phyloP scores from a whole-genome alignment of 148 eudicot species.

The Vaccinium myrtillus region DNA sequence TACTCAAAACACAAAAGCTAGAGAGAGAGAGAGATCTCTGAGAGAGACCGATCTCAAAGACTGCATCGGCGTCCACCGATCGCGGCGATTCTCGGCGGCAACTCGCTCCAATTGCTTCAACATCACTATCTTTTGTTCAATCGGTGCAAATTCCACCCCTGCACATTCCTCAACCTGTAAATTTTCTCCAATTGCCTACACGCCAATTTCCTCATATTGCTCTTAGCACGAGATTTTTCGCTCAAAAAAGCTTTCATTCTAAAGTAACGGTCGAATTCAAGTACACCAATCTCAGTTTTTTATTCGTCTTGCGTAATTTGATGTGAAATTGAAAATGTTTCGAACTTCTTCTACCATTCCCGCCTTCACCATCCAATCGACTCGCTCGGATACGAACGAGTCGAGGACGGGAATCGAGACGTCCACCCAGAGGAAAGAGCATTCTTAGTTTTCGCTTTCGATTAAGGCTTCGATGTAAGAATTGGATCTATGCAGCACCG shows the following conservation, averaged over 20 bases:
- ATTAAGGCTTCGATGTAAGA: constrained; percentile 56
- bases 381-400: constrained; percentile 46
- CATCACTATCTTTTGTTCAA: constrained; percentile 24
- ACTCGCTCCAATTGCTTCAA: too few species aligned
- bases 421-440: constrained; percentile 80
- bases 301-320: constrained; percentile 55
- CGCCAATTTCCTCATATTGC: constrained; percentile 47
- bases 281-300: constrained; percentile 64
- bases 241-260: constrained; percentile 24
- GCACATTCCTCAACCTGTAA: constrained; percentile 30
- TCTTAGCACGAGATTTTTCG: constrained; percentile 26
- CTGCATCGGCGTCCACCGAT: too few species aligned
- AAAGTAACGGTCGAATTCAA: constrained; percentile 56
- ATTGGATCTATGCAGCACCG: constrained; percentile 39
- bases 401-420: constrained; percentile 43
- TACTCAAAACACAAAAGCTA: too few species aligned
- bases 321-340: constrained; percentile 32
- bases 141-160: constrained; percentile 63
- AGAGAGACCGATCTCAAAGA: too few species aligned
- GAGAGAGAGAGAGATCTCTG: too few species aligned
- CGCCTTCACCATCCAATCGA: constrained; percentile 57
- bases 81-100: too few species aligned
- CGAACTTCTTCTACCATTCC: constrained; percentile 65
- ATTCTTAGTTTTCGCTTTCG: constrained; percentile 32
- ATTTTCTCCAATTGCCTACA: constrained; percentile 57